Percentiles rank a stretch among this genome's conserved stretches.
These are phyloP conservation scores for Kodamaea nitidulidarum DNA, from an alignment of 805 yeast genomes.

Conservation along the genomic window DNA sequence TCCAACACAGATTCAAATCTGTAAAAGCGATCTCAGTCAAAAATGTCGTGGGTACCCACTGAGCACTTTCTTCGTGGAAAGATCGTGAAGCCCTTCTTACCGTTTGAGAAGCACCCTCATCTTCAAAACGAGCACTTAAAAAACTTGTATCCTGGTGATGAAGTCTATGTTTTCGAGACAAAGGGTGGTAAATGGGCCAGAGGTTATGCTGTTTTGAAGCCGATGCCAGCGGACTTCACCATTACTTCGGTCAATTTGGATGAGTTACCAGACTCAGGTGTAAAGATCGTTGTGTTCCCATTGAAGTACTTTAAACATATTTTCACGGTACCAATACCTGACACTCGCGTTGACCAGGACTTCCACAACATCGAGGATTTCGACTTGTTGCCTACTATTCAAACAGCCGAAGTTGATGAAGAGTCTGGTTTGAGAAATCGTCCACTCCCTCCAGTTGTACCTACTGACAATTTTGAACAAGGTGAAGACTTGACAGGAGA, in stretches of 20 bases:
- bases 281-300: constrained; percentile 60
- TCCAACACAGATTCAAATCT: background rate
- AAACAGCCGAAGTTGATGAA: constrained; percentile 26
- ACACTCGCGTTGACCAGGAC: constrained; percentile 23
- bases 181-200: constrained; percentile 67
- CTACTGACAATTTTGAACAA: constrained; percentile 44
- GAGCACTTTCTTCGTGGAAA: constrained; percentile 33
- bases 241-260: constrained; percentile 59
- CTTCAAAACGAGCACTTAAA: constrained; percentile 37
- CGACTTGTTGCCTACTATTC: constrained; percentile 30
- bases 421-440: constrained; percentile 4
- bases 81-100: constrained; percentile 37
- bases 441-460: constrained; percentile 46
- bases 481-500: constrained; percentile 48
- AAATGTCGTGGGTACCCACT: constrained; percentile 39
- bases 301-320: constrained; percentile 46
- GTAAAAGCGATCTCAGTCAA: too few relatives aligned
- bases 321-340: constrained; percentile 38
- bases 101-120: constrained; percentile 39
- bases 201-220: constrained; percentile 66
- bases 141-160: constrained; percentile 73
- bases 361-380: constrained; percentile 25
- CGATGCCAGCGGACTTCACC: constrained; percentile 65
- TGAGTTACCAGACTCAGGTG: constrained; percentile 54
- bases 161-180: constrained; percentile 67